Percentiles rank a stretch among this genome's conserved stretches.
These are phyloP conservation scores for Darksidea phi DNA, from an alignment of 495 filamentous ascomycete species.

Conservation along the genomic window DNA sequence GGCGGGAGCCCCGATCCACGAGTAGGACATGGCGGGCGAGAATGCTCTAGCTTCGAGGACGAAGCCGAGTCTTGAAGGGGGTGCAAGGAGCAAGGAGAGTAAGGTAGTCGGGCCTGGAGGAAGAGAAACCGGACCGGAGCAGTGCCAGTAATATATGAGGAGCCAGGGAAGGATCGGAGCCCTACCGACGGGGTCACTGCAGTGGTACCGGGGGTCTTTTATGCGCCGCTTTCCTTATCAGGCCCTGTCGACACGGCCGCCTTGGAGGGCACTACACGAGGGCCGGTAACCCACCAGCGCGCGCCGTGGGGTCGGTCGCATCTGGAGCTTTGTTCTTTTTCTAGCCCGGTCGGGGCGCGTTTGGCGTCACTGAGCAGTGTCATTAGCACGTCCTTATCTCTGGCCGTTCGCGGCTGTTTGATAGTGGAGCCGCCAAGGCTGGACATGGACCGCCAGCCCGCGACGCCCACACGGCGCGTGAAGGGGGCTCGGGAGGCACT, in stretches of 20 bases:
- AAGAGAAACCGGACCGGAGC: conserved; percentile 15
- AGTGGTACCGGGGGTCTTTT: conserved; percentile 28
- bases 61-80: neutral
- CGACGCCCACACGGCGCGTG: neutral
- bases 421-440: neutral
- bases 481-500: neutral
- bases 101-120: conserved; percentile 12
- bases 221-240: conserved; percentile 27
- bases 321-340: conserved; percentile 28
- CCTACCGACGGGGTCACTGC: conserved; percentile 16
- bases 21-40: conserved; percentile 61
- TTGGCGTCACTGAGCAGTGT: conserved; percentile 21
- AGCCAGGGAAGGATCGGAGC: conserved; percentile 6
- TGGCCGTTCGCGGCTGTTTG: neutral
- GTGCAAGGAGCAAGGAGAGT: conserved; percentile 4
- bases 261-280: conserved; percentile 32
- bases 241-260: conserved; percentile 26
- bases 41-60: neutral
- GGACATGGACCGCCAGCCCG: neutral
- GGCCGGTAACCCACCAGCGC: conserved; percentile 3
- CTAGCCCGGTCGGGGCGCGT: neutral
- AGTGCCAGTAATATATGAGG: conserved; percentile 23
- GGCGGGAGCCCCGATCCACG: conserved; percentile 75
- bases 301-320: conserved; percentile 32
- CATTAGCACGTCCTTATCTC: neutral